Base-by-base conservation (phyloP, 192 early-diverging fungal genomes). In the Coemansia sp. region DNA sequence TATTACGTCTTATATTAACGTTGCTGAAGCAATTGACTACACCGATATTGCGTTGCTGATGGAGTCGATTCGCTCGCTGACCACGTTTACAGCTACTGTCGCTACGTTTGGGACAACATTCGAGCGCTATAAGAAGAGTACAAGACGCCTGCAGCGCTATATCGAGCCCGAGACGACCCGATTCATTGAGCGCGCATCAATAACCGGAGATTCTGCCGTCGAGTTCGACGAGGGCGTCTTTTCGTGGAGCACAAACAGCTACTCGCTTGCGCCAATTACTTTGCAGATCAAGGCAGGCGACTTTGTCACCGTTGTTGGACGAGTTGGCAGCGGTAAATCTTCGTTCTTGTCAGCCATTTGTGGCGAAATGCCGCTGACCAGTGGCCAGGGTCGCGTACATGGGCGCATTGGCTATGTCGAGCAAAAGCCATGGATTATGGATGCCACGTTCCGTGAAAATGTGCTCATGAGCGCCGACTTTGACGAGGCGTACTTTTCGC, bases 251-350 rank as follows among this genome's bases (percentile, higher is more conserved):
- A 26, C 66, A 1, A 61, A 65, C 30, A 69, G 62, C 28, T 82
- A 88, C 3, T 84, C 89, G 2, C 75, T 95, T 8, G 75, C 88
- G 35, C 72, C 88, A 28, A 79, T 93, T 11, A 77, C 79, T 3
- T 47, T 92, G 19, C 44, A 66, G 3, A 76, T 95, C 57, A 87
- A 83, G 9, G 82, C 86, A 0, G 90, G 89, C 19, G 89, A 91
- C 19, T 88, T 90, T 66, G 87, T 93, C 61, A 90, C 89, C 21
- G 84, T 96, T 3, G 91, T 95, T 35, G 94, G 95, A 3, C 81
- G 94, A 0, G 89, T 92, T n/a, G 94, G 94, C 21, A 88, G 91
- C 10, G 91, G 91, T 3, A 93, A 92, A 59, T 82, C 78, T n/a
- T 87, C 85, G 52, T 78, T 94, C 63, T 72, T 94, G 14, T 73